Evolutionary conservation across 306 rosid genomes (phyloP), one percentile per base, ranked within the genome.

Genomic region (Hylodesmum podocarpum): DNA sequence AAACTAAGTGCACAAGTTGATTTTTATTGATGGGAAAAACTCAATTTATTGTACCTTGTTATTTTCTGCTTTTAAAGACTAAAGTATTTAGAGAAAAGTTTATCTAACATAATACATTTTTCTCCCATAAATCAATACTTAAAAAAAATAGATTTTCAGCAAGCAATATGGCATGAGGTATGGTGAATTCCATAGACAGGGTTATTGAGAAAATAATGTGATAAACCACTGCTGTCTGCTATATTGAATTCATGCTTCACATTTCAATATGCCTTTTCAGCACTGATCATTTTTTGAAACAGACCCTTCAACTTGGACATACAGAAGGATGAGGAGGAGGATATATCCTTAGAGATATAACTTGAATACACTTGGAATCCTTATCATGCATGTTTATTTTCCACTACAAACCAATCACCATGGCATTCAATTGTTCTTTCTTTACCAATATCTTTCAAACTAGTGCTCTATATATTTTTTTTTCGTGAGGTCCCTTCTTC

Each of bases 401-500:
- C 34, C 50, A 51, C 53, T n/a, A 46, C 16, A 47, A 78, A 66
- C 73, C 49, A 73, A 78, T 65, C 70, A 65, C 1, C 8, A 7
- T 61, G 63, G 62, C 68, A 71, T 72, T 49, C 58, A 22, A 54
- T 65, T 50, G 70, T 77, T 71, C 47, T 43, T 29, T 62, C 62
- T 43, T 29, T 62, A 50, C 8, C 10, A 13, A 8, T 11, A 16
- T 47, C 69, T 43, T 62, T 39, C 44, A 44, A 59, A 55, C 65
- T 66, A 57, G 47, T 67, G 59, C 25, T 61, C 43, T 22, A 46
- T 66, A n/a, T n/a, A n/a, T n/a, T n/a, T n/a, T 55, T 73, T 72
- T 66, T 57, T 11, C 10, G 44, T 64, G 80, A 46, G 79, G 77
- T 76, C 87, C 88, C 68, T 31, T 84, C 77, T 83, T 68, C 66